Conservation (phyloP, 768 basidiomycete genomes). For the Imleria badia region DNA sequence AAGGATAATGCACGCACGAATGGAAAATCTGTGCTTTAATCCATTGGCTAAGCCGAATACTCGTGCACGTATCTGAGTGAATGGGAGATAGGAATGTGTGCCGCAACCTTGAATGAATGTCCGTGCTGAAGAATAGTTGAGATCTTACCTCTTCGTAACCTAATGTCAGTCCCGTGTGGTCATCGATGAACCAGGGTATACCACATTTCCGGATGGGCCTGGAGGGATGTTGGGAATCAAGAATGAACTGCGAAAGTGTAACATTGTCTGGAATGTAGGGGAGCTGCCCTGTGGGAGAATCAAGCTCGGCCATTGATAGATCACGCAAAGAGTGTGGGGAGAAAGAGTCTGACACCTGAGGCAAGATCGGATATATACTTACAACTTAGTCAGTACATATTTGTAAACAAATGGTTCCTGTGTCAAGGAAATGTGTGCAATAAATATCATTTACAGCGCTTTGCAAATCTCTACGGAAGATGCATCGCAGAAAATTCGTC, state of each 20-base stretch:
- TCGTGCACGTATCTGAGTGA: conserved; percentile 35
- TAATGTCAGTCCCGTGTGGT: conserved; percentile 36
- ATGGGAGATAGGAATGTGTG: too few species aligned
- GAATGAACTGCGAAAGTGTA: conserved; percentile 38
- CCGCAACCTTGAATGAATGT: not conserved
- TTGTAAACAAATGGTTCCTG: too few species aligned
- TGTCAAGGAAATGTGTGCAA: too few species aligned
- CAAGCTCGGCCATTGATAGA: conserved; percentile 27
- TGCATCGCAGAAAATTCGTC: too few species aligned
- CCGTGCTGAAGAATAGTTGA: not conserved
- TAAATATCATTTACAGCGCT: too few species aligned
- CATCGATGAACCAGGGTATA: conserved; percentile 43
- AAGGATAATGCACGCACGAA: conserved; percentile 26
- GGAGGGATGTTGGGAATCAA: conserved; percentile 35
- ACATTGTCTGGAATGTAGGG: conserved; percentile 40
- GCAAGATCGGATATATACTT: too few species aligned
- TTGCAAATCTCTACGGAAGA: too few species aligned
- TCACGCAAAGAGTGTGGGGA: not conserved
- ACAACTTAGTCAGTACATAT: too few species aligned
- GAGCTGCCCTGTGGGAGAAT: conserved; percentile 28
- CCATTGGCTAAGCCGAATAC: conserved; percentile 40
- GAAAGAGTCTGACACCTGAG: not conserved
- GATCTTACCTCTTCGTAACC: conserved; percentile 37
- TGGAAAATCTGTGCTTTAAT: conserved; percentile 32
- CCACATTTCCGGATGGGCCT: conserved; percentile 25